These are phyloP conservation scores for Scheffersomyces stambukii DNA, from an alignment of 1,139 yeast species.

Conservation along the genomic window DNA sequence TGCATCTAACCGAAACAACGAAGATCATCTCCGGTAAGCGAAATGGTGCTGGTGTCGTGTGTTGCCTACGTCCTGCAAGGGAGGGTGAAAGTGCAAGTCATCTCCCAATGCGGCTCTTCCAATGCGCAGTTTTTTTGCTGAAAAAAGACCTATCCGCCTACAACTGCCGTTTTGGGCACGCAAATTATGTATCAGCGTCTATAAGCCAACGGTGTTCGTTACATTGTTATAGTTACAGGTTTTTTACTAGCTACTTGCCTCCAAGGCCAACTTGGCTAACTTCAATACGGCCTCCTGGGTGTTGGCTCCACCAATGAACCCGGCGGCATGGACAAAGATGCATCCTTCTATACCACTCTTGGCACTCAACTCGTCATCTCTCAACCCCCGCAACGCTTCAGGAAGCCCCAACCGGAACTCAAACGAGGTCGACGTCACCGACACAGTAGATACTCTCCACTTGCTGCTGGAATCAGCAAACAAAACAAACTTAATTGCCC, in stretches of 20 bases:
- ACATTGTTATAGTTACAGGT: not conserved
- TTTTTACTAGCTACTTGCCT: no score
- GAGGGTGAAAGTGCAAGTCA: no score
- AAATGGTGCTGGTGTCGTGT: no score
- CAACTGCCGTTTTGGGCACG: no score
- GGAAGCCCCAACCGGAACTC: conserved; percentile 85
- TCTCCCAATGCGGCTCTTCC: no score
- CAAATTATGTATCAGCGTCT: no score
- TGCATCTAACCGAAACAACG: no score
- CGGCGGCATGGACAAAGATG: conserved; percentile 92
- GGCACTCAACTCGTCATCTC: conserved; percentile 77
- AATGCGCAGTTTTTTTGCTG: no score
- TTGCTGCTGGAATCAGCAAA: conserved; percentile 68
- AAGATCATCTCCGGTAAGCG: no score
- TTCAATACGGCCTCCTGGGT: conserved; percentile 72
- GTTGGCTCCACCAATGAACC: conserved; percentile 94
- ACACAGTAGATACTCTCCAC: conserved; percentile 92
- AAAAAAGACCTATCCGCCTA: no score
- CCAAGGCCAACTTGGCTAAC: conserved; percentile 55
- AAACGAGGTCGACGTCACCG: conserved; percentile 69
- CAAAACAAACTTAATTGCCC: conserved; percentile 68
- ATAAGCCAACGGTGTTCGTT: not conserved
- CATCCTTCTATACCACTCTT: conserved; percentile 79
- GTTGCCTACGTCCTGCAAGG: no score
- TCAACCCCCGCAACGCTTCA: conserved; percentile 87